Base-by-base conservation (phyloP, 495 filamentous ascomycete genomes). In the Trichoderma asperelloides region DNA sequence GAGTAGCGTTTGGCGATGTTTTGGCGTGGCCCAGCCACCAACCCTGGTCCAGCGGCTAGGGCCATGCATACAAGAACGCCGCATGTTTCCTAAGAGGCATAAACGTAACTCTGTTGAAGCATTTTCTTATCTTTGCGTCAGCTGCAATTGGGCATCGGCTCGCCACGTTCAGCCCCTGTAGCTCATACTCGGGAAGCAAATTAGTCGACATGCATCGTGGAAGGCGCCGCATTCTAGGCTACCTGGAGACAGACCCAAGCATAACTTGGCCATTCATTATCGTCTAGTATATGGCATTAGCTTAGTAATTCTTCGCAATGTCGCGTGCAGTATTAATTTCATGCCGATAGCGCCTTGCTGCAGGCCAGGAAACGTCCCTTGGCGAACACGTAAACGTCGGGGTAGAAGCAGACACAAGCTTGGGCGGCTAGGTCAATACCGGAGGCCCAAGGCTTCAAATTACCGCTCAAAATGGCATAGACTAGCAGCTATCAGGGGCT, bases 1-100 rank as follows among this genome's bases (percentile, higher is more conserved):
- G 78, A 71, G 70, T 77, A 49, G 75, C 72, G 79, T 81, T 81
- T 82, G 74, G 74, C 74, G 73, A 60, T 60, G 55, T 60, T 60
- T 60, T 60, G 55, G 55, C 55, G 55, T 30, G 55, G 55, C 12
- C 55, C 23, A 28, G 23, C 27, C 16, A 18, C 23, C 55, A 28
- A 60, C 55, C 55, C 55, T 8, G 55, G 55, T 60, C 55, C 21
- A 30, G 55, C 55, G 55, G 55, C 55, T 30, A 30, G 55, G 23
- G 55, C 16, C 55, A 3, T 30, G 55, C 23, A 28, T 28, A 30
- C 27, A 21, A n/a, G 16, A 51, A n/a, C 13, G 51, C 55, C 16
- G 27, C 23, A 60, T 60, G 55, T 60, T 60, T 30, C 55, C 30
- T 12, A n/a, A 60, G 55, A 60, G 25, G 55, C 55, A 60, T 28